Base-by-base conservation (phyloP, 2,329 filamentous ascomycete species). In the Xylaria digitata region DNA sequence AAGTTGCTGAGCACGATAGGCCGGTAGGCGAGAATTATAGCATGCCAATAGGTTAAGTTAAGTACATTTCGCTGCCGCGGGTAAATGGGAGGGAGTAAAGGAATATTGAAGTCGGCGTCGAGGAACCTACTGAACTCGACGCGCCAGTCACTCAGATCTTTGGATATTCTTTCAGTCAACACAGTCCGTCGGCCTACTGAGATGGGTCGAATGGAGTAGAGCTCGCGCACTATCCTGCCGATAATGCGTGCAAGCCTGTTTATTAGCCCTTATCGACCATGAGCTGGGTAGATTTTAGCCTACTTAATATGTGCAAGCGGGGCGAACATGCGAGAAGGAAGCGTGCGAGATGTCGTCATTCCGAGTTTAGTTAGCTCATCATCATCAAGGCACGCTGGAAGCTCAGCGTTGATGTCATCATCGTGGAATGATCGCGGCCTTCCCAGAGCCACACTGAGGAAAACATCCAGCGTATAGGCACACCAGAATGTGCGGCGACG, bases 31-130 rank as follows among this genome's bases (percentile, higher is more conserved):
- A 82, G 76, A 5, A 83, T 80, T 13, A 78, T 74, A 1, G 81
- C 78, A 57, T 83, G 81, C 78, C 79, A 82, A 53, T 79, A 82
- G 1, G 81, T 77, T 3, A 82, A 65, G 46, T 81, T 82, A 1
- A 83, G 69, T 0, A 82, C 79, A 26, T 82, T 80, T 0, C 79
- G 76, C 59, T 83, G 81, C 0, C 81, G 75, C 56, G 80, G 80
- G 49, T 80, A 81, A 6, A 82, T 80, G 1, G 80, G 79, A 2
- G 78, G 73, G 1, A 81, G 71, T 2, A 80, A 72, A 0, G 78
- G 70, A 1, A 74, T 70, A 43, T 76, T 79, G 21, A 78, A 73
- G 52, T 81, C 79, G 0, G 81, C 71, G 5, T 82, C 80, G 0
- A 82, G 74, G 23, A 82, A 81, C 2, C 76, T 72, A 0, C 78